Evolutionary conservation across 129 eudicot genomes (phyloP).

Genomic region (Erigeron canadensis): DNA sequence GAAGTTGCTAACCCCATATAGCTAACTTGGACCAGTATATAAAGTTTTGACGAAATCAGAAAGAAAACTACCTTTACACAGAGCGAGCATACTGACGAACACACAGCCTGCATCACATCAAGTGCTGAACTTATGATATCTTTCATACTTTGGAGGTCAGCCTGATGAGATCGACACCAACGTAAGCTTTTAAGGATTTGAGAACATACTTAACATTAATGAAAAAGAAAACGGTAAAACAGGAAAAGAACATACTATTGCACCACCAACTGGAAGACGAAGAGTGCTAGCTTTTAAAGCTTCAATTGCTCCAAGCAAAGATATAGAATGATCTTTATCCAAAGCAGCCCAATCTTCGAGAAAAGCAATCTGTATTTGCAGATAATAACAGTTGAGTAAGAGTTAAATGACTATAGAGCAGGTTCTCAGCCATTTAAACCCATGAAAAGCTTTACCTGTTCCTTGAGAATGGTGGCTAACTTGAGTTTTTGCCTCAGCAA

Average conservation of each 20-base stretch:
- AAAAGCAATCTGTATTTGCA: slow-evolving; percentile 52
- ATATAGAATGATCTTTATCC: slow-evolving; percentile 73
- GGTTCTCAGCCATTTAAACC: neutral
- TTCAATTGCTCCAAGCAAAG: slow-evolving; percentile 90
- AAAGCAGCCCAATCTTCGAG: slow-evolving; percentile 86
- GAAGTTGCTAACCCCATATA: neutral
- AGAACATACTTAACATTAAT: neutral
- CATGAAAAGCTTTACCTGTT: slow-evolving; percentile 58
- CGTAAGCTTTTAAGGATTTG: slow-evolving; percentile 20
- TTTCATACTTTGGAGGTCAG: slow-evolving; percentile 77
- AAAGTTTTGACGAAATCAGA: slow-evolving; percentile 12
- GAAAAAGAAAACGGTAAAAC: slow-evolving; percentile 15
- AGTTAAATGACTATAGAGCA: neutral
- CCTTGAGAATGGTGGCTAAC: slow-evolving; percentile 82
- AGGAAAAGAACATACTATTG: slow-evolving; percentile 52
- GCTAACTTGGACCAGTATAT: slow-evolving; percentile 1
- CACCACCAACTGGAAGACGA: slow-evolving; percentile 93
- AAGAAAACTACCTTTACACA: slow-evolving; percentile 51
- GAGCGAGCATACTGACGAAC: slow-evolving; percentile 62
- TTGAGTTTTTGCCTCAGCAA: slow-evolving; percentile 83
- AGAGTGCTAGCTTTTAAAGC: slow-evolving; percentile 98
- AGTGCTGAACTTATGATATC: slow-evolving; percentile 81
- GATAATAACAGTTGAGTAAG: slow-evolving; percentile 15
- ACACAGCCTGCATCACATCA: slow-evolving; percentile 86
- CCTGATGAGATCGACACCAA: slow-evolving; percentile 40